Evolutionary conservation across 805 yeast species (phyloP).

Genomic region (Pichia heedii): DNA sequence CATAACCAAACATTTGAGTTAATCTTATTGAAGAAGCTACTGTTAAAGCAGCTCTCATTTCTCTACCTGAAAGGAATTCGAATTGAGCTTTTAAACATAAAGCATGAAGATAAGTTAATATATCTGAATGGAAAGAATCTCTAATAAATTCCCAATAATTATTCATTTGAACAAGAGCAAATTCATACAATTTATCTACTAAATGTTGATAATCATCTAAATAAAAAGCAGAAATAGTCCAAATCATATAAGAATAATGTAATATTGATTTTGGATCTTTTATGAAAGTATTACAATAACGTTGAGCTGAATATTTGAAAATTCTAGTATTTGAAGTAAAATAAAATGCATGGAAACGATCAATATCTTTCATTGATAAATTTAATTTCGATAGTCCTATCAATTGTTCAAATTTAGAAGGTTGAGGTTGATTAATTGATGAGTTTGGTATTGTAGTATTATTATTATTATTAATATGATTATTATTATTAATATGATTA

Average conservation of each 20-base stretch:
- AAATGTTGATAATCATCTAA: conserved; percentile 14
- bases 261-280: conserved; percentile 14
- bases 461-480: no score
- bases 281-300: conserved; percentile 16
- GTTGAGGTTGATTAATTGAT: not conserved
- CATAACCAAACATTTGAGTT: conserved; percentile 24
- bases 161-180: conserved; percentile 11
- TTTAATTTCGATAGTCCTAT: conserved; percentile 11
- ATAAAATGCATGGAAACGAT: conserved; percentile 14
- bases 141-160: conserved; percentile 14
- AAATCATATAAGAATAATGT: conserved; percentile 18
- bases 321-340: conserved; percentile 9
- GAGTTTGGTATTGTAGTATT: no score
- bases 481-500: no score
- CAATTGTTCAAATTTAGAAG: conserved; percentile 3
- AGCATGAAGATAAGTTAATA: conserved; percentile 20
- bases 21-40: conserved; percentile 20
- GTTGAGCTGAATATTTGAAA: conserved; percentile 13
- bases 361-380: conserved; percentile 16
- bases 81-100: conserved; percentile 18
- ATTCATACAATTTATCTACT: conserved; percentile 15
- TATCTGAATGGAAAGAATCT: conserved; percentile 12
- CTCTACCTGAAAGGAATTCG: conserved; percentile 22
- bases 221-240: conserved; percentile 16
- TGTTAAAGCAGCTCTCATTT: conserved; percentile 22